phyloP scores from a whole-genome alignment of 2,329 filamentous ascomycete genomes.

The Lojkania enalia region DNA sequence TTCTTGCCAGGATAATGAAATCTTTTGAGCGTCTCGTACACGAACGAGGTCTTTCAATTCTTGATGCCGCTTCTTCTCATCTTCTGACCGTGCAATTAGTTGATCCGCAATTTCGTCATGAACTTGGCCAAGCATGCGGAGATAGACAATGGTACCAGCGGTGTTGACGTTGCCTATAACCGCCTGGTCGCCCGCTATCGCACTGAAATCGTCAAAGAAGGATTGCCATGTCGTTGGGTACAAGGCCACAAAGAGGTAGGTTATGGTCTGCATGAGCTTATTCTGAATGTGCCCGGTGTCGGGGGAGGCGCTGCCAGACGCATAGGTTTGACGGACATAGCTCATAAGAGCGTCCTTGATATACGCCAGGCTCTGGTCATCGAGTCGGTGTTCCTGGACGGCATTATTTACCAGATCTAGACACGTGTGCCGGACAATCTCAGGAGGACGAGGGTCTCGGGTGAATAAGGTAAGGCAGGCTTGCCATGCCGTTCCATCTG shows the following conservation, averaged over 20 bases:
- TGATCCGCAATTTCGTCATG: conserved; percentile 98
- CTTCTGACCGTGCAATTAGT: conserved; percentile 74
- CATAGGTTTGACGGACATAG: conserved; percentile 79
- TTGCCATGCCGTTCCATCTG: conserved; percentile 86
- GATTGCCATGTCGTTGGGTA: conserved; percentile 85
- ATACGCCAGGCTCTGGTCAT: conserved; percentile 70
- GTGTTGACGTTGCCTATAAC: conserved; percentile 66
- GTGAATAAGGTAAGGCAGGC: conserved; percentile 85
- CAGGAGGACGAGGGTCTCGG: conserved; percentile 72
- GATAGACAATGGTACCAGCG: conserved; percentile 79
- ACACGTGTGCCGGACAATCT: conserved; percentile 84
- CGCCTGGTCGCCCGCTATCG: conserved; percentile 68
- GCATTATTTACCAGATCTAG: conserved; percentile 94
- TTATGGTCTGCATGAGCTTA: conserved; percentile 94
- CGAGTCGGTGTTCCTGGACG: conserved; percentile 77
- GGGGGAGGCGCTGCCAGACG: conserved; percentile 58
- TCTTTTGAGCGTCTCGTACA: conserved; percentile 82
- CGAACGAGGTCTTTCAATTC: conserved; percentile 90
- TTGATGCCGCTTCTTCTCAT: conserved; percentile 82
- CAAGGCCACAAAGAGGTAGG: conserved; percentile 85
- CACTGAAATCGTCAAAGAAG: conserved; percentile 89
- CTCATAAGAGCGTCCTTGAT: conserved; percentile 80
- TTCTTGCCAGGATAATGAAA: conserved; percentile 88
- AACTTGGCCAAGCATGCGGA: conserved; percentile 84
- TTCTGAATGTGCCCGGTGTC: conserved; percentile 86